These are phyloP conservation scores for Fraxinus platypoda DNA, from an alignment of 305 asterid species.

Conservation along the genomic window DNA sequence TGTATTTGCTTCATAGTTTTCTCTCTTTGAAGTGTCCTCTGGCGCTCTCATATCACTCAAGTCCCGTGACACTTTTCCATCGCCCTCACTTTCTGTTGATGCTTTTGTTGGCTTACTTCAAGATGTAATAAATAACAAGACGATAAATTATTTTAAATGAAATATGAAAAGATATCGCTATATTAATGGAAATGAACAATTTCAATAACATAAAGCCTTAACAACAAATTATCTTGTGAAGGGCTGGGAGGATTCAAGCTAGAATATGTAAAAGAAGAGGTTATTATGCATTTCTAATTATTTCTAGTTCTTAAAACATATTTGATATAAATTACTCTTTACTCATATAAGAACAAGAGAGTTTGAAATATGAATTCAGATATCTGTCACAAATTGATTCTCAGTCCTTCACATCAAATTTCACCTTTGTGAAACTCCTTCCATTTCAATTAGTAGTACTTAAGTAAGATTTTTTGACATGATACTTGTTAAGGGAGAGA, in stretches of 20 bases:
- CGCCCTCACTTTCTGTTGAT: not conserved
- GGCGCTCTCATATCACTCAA: not conserved
- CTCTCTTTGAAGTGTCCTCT: not conserved
- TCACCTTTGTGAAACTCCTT: too few species aligned
- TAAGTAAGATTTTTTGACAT: too few species aligned
- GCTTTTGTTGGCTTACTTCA: not conserved
- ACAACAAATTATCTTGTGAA: not conserved
- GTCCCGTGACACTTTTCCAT: too few species aligned
- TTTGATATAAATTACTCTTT: too few species aligned
- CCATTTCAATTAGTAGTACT: too few species aligned
- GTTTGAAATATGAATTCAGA: too few species aligned
- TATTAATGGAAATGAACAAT: not conserved
- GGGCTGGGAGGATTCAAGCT: not conserved
- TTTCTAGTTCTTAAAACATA: not conserved
- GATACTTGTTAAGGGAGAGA: too few species aligned
- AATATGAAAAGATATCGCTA: not conserved
- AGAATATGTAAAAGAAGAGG: not conserved
- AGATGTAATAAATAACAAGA: not conserved
- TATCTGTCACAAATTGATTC: too few species aligned
- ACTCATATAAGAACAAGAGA: too few species aligned
- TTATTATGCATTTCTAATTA: too few species aligned
- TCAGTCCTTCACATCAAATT: too few species aligned
- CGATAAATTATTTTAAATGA: too few species aligned
- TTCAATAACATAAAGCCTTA: not conserved
- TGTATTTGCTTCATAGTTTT: not conserved